These are phyloP conservation scores for Tetracentron sinense DNA, from an alignment of 164 flowering plant genomes.

Conservation along the genomic window DNA sequence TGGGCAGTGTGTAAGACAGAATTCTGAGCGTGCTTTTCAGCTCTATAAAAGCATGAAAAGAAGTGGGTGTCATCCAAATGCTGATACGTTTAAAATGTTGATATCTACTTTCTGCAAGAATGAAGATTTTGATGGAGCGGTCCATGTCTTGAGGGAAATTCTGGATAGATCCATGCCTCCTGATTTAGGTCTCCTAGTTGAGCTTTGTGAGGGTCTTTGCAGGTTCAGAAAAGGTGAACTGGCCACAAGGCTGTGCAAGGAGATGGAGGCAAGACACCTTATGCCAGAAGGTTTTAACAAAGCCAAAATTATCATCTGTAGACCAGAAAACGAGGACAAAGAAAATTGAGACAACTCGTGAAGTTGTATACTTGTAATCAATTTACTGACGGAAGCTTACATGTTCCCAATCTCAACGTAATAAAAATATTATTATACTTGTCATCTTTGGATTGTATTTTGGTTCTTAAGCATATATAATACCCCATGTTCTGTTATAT, in stretches of 20 bases:
- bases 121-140: slow-evolving; percentile 75
- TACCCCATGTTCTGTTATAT: neutral
- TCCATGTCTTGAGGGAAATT: slow-evolving; percentile 58
- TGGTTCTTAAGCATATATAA: neutral
- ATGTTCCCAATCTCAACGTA: neutral
- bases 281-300: slow-evolving; percentile 36
- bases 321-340: neutral
- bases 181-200: slow-evolving; percentile 34
- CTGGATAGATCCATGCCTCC: slow-evolving; percentile 43
- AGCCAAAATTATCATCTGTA: slow-evolving; percentile 2
- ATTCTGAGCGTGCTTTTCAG: slow-evolving; percentile 68
- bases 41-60: slow-evolving; percentile 65
- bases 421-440: no score
- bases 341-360: neutral
- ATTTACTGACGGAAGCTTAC: neutral
- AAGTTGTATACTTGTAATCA: neutral
- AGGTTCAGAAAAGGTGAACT: slow-evolving; percentile 38
- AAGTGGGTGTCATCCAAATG: slow-evolving; percentile 64
- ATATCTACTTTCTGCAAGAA: slow-evolving; percentile 53
- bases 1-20: slow-evolving; percentile 71
- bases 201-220: slow-evolving; percentile 46
- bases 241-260: slow-evolving; percentile 32
- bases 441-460: neutral
- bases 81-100: slow-evolving; percentile 46
- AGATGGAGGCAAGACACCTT: slow-evolving; percentile 42